Conservation (phyloP, 2,329 filamentous ascomycete species). For the Aaosphaeria arxii region DNA sequence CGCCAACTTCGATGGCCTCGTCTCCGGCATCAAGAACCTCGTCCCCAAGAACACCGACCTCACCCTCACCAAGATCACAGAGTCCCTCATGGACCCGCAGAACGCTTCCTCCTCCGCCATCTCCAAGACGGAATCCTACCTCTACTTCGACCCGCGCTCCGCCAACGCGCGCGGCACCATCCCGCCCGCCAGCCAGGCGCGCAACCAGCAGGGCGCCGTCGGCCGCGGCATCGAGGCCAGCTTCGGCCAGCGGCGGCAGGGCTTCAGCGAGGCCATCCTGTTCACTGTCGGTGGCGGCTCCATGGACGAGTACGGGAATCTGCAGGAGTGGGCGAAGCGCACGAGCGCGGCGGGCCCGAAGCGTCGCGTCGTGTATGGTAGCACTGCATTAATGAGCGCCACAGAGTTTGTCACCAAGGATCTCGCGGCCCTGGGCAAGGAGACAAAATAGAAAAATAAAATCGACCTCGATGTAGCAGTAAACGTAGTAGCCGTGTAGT, state of each 20-base stretch:
- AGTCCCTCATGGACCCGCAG: conserved; percentile 95
- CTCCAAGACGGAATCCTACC: conserved; percentile 91
- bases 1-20: conserved; percentile 88
- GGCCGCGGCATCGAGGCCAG: conserved; percentile 69
- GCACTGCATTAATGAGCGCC: conserved; percentile 70
- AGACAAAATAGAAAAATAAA: conserved; percentile 31
- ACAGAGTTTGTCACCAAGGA: conserved; percentile 59
- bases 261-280: conserved; percentile 87
- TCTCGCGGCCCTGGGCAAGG: conserved; percentile 55
- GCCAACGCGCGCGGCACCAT: conserved; percentile 90
- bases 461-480: not conserved
- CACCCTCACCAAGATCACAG: conserved; percentile 95
- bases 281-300: conserved; percentile 91
- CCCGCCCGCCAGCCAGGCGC: conserved; percentile 68
- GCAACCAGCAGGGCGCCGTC: conserved; percentile 40
- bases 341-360: conserved; percentile 64
- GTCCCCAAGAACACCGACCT: conserved; percentile 93
- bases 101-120: conserved; percentile 88
- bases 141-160: conserved; percentile 94
- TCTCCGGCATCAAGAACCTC: conserved; percentile 97
- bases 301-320: conserved; percentile 97
- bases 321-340: conserved; percentile 91
- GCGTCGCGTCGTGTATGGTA: conserved; percentile 89
- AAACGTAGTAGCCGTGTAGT: not conserved
- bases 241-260: conserved; percentile 87